Conservation (phyloP, 2,329 filamentous ascomycete genomes). For the Whalleya microplaca region DNA sequence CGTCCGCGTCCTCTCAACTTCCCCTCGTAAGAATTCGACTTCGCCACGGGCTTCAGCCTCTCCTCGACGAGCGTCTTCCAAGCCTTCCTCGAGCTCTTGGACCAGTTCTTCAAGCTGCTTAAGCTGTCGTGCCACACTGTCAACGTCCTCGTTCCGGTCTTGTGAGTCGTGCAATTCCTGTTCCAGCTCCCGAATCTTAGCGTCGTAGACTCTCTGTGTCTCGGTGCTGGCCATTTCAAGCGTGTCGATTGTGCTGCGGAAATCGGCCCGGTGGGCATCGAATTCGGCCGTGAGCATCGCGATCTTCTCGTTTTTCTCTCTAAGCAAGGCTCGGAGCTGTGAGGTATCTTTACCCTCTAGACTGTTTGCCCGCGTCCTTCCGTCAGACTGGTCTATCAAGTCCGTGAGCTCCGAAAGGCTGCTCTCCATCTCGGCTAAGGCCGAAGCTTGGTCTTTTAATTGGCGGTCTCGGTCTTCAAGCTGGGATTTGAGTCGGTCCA, state of each 20-base stretch:
- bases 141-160: slow-evolving; percentile 84
- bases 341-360: slow-evolving; percentile 72
- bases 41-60: slow-evolving; percentile 95
- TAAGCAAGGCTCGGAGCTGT: slow-evolving; percentile 79
- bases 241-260: slow-evolving; percentile 94
- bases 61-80: slow-evolving; percentile 91
- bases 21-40: slow-evolving; percentile 91
- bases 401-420: slow-evolving; percentile 53
- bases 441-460: slow-evolving; percentile 83
- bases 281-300: slow-evolving; percentile 91
- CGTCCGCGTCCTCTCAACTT: slow-evolving; percentile 87
- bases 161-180: slow-evolving; percentile 82
- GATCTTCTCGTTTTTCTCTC: slow-evolving; percentile 98
- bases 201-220: slow-evolving; percentile 94
- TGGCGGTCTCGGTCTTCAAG: slow-evolving; percentile 85
- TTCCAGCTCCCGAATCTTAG: slow-evolving; percentile 84
- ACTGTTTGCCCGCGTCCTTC: slow-evolving; percentile 49
- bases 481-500: slow-evolving; percentile 72
- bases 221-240: slow-evolving; percentile 94
- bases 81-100: slow-evolving; percentile 92
- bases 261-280: slow-evolving; percentile 91
- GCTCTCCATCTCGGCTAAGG: slow-evolving; percentile 83
- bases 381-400: slow-evolving; percentile 65
- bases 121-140: slow-evolving; percentile 85
- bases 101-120: slow-evolving; percentile 96